A percentile compares a stretch with the other conserved stretches of the same genome.
Conservation (phyloP, 73 alveolate genomes). For the Blepharisma stoltei region DNA sequence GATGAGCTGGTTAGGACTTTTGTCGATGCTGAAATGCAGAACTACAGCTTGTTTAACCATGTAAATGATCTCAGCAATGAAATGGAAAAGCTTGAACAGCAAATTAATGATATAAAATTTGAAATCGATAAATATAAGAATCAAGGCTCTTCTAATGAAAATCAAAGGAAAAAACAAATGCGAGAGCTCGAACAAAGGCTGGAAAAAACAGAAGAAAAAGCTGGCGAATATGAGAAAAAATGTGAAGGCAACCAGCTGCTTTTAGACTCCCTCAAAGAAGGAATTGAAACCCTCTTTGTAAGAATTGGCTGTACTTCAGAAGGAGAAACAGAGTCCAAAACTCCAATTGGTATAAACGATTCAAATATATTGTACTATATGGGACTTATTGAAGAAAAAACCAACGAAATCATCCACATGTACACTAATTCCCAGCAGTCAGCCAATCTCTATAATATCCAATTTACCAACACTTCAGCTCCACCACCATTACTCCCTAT, state of each 20-base stretch:
- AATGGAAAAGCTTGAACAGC: constrained; percentile 62
- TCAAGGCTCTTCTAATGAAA: constrained; percentile 50
- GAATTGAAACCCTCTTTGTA: constrained; percentile 17
- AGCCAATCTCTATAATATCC: neutral
- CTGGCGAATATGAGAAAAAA: constrained; percentile 21
- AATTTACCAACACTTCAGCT: constrained; percentile 11
- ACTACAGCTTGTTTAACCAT: constrained; percentile 68
- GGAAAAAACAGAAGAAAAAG: constrained; percentile 24
- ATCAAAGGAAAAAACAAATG: constrained; percentile 42
- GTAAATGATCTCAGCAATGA: constrained; percentile 77
- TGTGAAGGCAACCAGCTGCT: neutral
- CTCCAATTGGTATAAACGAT: constrained; percentile 5
- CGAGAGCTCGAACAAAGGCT: constrained; percentile 26
- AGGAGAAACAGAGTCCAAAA: neutral
- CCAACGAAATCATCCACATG: neutral
- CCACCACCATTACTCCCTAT: constrained; percentile 12
- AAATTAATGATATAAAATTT: constrained; percentile 60
- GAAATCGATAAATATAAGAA: constrained; percentile 60
- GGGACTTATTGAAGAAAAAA: constrained; percentile 29
- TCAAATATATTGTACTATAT: constrained; percentile 1
- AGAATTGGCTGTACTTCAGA: constrained; percentile 30
- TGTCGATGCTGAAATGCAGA: constrained; percentile 84
- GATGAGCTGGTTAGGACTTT: constrained; percentile 81
- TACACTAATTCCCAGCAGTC: constrained; percentile 1
- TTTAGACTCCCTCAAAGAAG: constrained; percentile 30